Conservation (phyloP, 164 flowering plant genomes). For the Kalanchoe fedtschenkoi region DNA sequence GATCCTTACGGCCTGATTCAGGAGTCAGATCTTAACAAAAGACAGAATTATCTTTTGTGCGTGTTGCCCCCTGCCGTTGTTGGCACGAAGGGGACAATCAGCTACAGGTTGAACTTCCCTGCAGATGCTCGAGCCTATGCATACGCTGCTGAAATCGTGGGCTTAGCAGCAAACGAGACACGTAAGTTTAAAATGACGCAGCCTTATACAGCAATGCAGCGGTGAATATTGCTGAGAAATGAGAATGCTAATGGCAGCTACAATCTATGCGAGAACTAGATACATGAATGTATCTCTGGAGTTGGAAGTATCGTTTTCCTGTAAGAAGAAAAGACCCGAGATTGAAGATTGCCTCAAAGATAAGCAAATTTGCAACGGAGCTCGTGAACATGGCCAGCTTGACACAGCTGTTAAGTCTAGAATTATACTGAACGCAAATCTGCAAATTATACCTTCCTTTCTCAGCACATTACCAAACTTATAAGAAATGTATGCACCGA, state of each 20-base stretch:
- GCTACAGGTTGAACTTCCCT: constrained; percentile 75
- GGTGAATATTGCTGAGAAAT: constrained; percentile 71
- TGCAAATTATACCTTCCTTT: constrained; percentile 60
- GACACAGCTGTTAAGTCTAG: constrained; percentile 68
- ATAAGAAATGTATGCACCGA: constrained; percentile 56
- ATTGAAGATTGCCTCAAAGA: constrained; percentile 54
- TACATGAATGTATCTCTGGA: constrained; percentile 71
- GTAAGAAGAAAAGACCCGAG: constrained; percentile 65
- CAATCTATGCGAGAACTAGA: constrained; percentile 81
- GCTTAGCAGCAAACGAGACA: constrained; percentile 53
- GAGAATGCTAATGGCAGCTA: constrained; percentile 91
- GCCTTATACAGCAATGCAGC: constrained; percentile 71
- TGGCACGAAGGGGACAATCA: constrained; percentile 64
- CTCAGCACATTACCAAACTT: constrained; percentile 60
- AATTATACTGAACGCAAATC: constrained; percentile 12
- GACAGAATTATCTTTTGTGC: constrained; percentile 81
- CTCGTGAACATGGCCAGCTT: constrained; percentile 59
- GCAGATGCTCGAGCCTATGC: constrained; percentile 90
- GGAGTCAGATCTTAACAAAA: constrained; percentile 68
- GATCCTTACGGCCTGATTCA: constrained; percentile 95
- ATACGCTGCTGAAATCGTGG: constrained; percentile 84
- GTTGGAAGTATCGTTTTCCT: constrained; percentile 67
- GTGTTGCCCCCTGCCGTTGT: constrained; percentile 81
- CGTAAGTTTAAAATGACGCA: constrained; percentile 63
- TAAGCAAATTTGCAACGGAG: constrained; percentile 44